Conservation (phyloP, 116 monocot species). For the Iris pallida region DNA sequence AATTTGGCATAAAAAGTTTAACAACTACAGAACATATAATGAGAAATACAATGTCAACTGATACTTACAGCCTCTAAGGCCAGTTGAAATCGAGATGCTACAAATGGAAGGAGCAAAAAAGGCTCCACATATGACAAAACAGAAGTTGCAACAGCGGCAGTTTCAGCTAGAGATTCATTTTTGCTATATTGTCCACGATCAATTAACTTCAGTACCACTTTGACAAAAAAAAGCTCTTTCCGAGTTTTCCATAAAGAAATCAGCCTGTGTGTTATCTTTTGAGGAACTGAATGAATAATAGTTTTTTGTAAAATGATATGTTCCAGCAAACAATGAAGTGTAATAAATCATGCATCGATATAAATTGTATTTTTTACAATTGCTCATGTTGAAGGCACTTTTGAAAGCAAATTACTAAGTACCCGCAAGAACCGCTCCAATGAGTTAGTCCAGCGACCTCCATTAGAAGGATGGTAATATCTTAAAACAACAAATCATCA, state of each 20-base stretch:
- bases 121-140: slow-evolving; percentile 96
- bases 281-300: slow-evolving; percentile 39
- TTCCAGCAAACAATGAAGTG: no score
- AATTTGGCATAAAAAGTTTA: not conserved
- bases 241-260: slow-evolving; percentile 53
- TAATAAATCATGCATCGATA: not conserved
- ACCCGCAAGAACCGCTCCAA: slow-evolving; percentile 78
- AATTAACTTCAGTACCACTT: slow-evolving; percentile 72
- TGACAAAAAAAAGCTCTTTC: slow-evolving; percentile 84
- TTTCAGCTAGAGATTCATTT: slow-evolving; percentile 85
- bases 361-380: slow-evolving; percentile 40
- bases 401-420: slow-evolving; percentile 78
- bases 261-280: slow-evolving; percentile 19
- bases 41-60: slow-evolving; percentile 6
- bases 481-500: slow-evolving; percentile 22
- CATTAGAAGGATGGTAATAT: slow-evolving; percentile 99
- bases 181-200: slow-evolving; percentile 99
- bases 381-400: slow-evolving; percentile 76
- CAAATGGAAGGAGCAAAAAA: slow-evolving; percentile 87
- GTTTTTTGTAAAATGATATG: not conserved
- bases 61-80: slow-evolving; percentile 89
- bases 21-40: not conserved
- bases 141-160: slow-evolving; percentile 79
- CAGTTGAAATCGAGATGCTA: slow-evolving; percentile 75
- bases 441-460: slow-evolving; percentile 94